Base-by-base conservation (phyloP, 2,329 filamentous ascomycete genomes). In the Neonectria sp. region DNA sequence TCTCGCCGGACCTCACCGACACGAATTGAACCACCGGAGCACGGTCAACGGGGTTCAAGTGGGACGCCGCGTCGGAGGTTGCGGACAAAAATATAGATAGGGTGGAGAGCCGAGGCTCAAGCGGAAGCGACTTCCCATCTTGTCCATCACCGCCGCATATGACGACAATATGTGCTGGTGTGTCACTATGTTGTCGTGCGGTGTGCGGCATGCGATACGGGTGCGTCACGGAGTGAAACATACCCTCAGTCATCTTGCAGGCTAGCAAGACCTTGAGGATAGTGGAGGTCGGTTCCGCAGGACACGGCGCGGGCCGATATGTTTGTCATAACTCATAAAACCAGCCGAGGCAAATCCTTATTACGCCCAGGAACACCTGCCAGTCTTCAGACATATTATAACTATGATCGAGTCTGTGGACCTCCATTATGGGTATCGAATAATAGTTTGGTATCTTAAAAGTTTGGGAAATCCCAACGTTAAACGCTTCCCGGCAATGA, bases 91-190 rank as follows among this genome's bases (percentile, higher is more conserved):
- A 58, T 8, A 25, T 13, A 46, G 24, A 25, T n/a, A 37, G 29
- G n/a, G 63, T 52, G 63, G 63, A 35, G 40, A 57, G 33, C 63
- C 63, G 63, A 66, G 63, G 63, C 53, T 61, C 63, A 53, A 57
- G 17, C 58, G 63, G 63, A 66, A 53, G 24, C 24, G 12, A 61
- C 52, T 61, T 58, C 63, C 63, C 58, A 61, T 57, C 58, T n/a
- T 48, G 63, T 58, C 55, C 46, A 24, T 49, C 37, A 31, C 46
- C 58, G 58, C 45, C 46, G 27, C 37, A 25, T n/a, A 40, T 58
- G 55, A 62, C 63, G 29, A 58, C 37, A 31, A 45, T 17, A n/a
- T 24, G 37, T 51, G 21, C 29, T 43, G 57, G 24, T 24, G 58
- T 53, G 53, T 58, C n/a, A 55, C 58, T 48, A 2, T 35, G 33